These are phyloP conservation scores for Leptodermis oblonga DNA, from an alignment of 257 asterid species.

Conservation along the genomic window DNA sequence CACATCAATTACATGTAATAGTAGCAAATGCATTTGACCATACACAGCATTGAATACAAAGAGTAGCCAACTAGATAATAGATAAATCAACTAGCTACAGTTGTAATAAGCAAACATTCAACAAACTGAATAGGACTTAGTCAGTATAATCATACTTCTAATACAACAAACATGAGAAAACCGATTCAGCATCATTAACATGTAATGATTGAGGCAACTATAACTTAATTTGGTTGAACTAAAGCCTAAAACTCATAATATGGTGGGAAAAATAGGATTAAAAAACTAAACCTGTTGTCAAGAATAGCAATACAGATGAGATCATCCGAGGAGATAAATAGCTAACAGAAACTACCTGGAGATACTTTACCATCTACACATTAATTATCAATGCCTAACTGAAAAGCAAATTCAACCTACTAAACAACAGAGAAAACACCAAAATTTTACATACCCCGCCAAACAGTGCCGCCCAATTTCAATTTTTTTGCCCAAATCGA, in stretches of 20 bases:
- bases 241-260: not conserved
- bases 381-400: not conserved
- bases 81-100: not conserved
- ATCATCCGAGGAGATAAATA: not conserved
- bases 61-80: not conserved
- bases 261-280: not conserved
- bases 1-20: not conserved
- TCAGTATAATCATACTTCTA: not conserved
- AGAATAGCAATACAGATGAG: not conserved
- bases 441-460: not conserved
- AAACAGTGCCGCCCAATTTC: conserved; percentile 1
- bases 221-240: not conserved
- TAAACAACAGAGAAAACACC: not conserved
- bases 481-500: not conserved
- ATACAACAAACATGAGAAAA: not conserved
- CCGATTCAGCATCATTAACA: not conserved
- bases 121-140: not conserved
- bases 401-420: not conserved
- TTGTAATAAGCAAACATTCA: not conserved
- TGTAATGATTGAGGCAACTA: not conserved
- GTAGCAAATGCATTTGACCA: not conserved
- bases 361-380: not conserved
- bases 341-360: not conserved
- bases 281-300: not conserved
- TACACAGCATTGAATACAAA: not conserved